Base-by-base conservation (phyloP, 2,329 filamentous ascomycete species). In the Pseudogymnoascus sp. region DNA sequence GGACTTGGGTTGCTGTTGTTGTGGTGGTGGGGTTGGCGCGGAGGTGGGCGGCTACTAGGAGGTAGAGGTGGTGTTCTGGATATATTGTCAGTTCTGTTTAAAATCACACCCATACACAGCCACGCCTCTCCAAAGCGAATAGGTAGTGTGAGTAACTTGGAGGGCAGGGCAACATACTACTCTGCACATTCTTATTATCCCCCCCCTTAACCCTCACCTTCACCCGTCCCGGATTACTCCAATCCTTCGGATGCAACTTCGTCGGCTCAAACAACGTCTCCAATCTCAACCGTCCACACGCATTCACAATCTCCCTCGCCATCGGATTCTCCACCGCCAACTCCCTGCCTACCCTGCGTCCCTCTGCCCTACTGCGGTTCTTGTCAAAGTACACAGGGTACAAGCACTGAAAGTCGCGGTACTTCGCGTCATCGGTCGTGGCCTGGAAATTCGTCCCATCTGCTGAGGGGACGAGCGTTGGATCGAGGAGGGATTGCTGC, bases 331-430 rank as follows among this genome's bases (percentile, higher is more conserved):
- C 74, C 4, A 97, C 90, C 0, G 92, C 93, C 5, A 91, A 82
- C 60, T 84, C 79, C 61, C 81, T 78, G 60, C 85, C 79, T 7
- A 97, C 93, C 70, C 93, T 88, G 14, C 95, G 86, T 38, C 95
- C 95, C 71, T 96, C 83, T 64, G 88, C 86, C 64, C 93, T 87
- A 44, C 85, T 84, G 60, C 90, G 86, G 23, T 81, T 80, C 67
- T 82, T 83, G 81, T 97, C 93, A 73, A 99, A 99, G 82, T 99
- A 99, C 65, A 97, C 79, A 0, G 95, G 93, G 79, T 99, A 99
- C 25, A 99, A 82, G 77, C 91, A 93, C 76, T 95, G 89, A 79
- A 87, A 96, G 76, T 86, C 80, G 73, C 89, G 90, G 75, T 91
- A 88, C 70, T 81, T 78, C 67, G 78, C 73, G 61, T 82, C 78